A percentile compares a stretch with the other conserved stretches of the same genome.
Conservation (phyloP, 2,329 filamentous ascomycete species). For the Huntiella decipiens region DNA sequence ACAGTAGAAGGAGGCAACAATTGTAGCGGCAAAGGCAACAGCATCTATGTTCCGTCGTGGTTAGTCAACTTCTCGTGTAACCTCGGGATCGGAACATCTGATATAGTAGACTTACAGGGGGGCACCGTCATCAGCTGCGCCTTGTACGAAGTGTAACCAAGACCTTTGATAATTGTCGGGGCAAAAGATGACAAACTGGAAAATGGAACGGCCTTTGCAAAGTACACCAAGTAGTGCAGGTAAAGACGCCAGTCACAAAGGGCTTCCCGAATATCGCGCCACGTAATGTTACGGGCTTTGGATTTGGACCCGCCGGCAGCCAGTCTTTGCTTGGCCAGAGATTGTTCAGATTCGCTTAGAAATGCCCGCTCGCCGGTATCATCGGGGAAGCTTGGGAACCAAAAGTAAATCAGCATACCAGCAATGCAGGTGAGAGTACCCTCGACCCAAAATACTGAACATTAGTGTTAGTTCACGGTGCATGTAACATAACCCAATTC, state of each 20-base stretch:
- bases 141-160: conserved; percentile 29
- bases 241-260: conserved; percentile 49
- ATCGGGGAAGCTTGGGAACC: conserved; percentile 48
- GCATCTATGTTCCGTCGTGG: neutral
- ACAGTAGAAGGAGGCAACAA: conserved; percentile 35
- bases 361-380: conserved; percentile 31
- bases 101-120: conserved; percentile 27
- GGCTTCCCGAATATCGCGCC: conserved; percentile 50
- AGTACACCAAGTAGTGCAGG: conserved; percentile 39
- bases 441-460: conserved; percentile 36
- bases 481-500: conserved; percentile 14
- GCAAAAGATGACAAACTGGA: conserved; percentile 42
- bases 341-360: conserved; percentile 31
- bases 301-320: conserved; percentile 31
- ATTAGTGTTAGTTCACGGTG: neutral
- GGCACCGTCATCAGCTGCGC: conserved; percentile 50
- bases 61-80: neutral
- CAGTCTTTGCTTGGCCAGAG: conserved; percentile 29
- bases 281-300: conserved; percentile 41
- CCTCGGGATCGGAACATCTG: too few species aligned
- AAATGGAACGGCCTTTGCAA: conserved; percentile 34
- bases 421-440: conserved; percentile 46
- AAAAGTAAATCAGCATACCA: conserved; percentile 43
- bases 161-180: conserved; percentile 38
- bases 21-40: conserved; percentile 12